phyloP scores from a whole-genome alignment of 2,329 filamentous ascomycete genomes.

The Cryphonectria parasitica region DNA sequence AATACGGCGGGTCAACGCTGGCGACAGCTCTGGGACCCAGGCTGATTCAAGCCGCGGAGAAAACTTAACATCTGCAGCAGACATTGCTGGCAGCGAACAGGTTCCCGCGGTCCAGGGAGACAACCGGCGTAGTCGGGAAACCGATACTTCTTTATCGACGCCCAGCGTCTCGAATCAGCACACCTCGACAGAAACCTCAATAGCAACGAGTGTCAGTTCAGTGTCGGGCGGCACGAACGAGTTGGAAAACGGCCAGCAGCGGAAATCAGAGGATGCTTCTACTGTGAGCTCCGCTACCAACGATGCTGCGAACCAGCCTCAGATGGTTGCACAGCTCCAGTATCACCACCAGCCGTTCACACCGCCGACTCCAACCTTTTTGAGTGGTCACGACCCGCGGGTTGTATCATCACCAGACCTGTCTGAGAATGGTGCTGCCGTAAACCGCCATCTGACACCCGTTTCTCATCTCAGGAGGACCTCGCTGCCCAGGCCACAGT shows the following conservation, averaged over 20 bases:
- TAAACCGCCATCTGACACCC: constrained; percentile 67
- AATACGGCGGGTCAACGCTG: constrained; percentile 20
- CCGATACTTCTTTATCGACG: constrained; percentile 54
- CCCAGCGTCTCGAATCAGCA: constrained; percentile 54
- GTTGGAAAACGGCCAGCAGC: constrained; percentile 45
- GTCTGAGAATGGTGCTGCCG: constrained; percentile 52
- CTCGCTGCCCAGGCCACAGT: constrained; percentile 70
- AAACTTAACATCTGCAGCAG: constrained; percentile 5
- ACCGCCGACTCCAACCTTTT: constrained; percentile 47
- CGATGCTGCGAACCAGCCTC: constrained; percentile 45
- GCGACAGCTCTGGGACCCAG: constrained; percentile 14
- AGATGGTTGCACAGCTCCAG: constrained; percentile 60
- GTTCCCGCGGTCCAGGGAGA: constrained; percentile 42
- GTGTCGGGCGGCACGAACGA: constrained; percentile 54
- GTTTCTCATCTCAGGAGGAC: constrained; percentile 59
- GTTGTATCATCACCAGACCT: constrained; percentile 57
- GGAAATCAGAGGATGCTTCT: constrained; percentile 48
- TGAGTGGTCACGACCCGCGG: constrained; percentile 45
- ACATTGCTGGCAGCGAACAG: constrained; percentile 36
- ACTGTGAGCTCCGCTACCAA: constrained; percentile 56
- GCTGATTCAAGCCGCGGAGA: constrained; percentile 36
- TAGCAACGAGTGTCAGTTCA: constrained; percentile 60
- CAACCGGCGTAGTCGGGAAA: constrained; percentile 57
- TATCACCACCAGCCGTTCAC: constrained; percentile 61
- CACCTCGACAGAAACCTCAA: constrained; percentile 56